Base-by-base conservation (phyloP, 306 rosid species). In the Phaseolus lunatus region DNA sequence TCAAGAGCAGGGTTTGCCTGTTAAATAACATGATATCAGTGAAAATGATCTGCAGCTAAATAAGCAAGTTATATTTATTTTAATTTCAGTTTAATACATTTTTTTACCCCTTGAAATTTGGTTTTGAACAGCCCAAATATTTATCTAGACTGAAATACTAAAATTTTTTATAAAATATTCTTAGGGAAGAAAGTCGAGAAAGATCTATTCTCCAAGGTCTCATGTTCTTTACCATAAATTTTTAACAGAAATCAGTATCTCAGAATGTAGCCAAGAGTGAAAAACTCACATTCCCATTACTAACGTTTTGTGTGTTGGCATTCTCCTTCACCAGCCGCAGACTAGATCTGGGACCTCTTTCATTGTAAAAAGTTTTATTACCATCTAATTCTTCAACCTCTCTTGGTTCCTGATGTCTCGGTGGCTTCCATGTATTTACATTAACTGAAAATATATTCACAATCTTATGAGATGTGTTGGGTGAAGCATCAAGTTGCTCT, bases 361-460 rank as follows among this genome's bases (percentile, higher is more conserved):
- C 86, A 78, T 64, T 66, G 75, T 57, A 80, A 59, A 73, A 16
- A 18, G 82, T 75, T 76, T 75, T 80, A 79, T 82, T 84, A 77
- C 87, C 84, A 77, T 80, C 87, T 49, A 76, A 64, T 65, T 84
- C 85, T 23, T 78, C 75, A 80, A 85, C 73, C 81, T 84, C 93
- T 81, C 88, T 82, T 26, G 86, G 75, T 65, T 83, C 96, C 87
- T 88, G 86, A 80, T 84, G 88, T 27, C 83, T 85, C 56, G 81
- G 84, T 14, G 91, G 90, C 76, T 95, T 92, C 96, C 97, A 89
- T 35, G 90, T 77, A 85, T 88, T 90, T 73, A 84, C 89, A 86
- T 87, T 88, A 75, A 81, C 87, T 61, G 97, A 89, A 73, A 83
- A 43, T 43, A 43, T 75, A 74, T 88, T 92, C 59, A 89, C 86